These are phyloP conservation scores for Suillus subaureus DNA, from an alignment of 768 basidiomycete genomes.

Conservation along the genomic window DNA sequence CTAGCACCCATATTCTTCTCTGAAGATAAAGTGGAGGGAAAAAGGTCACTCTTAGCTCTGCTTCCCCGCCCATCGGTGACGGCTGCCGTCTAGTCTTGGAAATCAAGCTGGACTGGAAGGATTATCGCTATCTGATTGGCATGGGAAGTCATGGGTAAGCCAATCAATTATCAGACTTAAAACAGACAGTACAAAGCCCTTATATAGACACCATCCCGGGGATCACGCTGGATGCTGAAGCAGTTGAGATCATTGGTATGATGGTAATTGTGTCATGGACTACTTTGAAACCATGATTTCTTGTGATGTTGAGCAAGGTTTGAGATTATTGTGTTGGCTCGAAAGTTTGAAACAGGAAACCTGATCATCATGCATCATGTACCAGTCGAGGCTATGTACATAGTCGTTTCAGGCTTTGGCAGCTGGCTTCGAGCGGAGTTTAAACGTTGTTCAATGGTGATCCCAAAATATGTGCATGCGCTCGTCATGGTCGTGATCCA, in stretches of 20 bases:
- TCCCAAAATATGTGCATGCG: no score
- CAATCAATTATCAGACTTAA: neutral
- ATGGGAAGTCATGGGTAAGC: neutral
- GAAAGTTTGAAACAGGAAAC: neutral
- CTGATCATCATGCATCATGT: no score
- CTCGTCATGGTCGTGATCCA: no score
- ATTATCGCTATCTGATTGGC: neutral
- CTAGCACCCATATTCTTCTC: conserved; percentile 71
- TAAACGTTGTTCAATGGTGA: no score
- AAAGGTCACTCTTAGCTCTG: conserved; percentile 56
- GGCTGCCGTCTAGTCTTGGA: neutral
- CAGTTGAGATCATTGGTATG: neutral
- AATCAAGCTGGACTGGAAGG: neutral
- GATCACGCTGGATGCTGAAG: no score
- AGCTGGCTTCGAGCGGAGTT: no score
- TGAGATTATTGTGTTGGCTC: neutral
- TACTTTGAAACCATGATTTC: neutral
- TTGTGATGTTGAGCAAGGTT: neutral
- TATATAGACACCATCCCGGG: neutral
- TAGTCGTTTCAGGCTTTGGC: no score
- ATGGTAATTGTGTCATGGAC: neutral
- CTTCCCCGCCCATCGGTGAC: conserved; percentile 20
- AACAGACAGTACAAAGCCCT: neutral
- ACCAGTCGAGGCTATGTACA: no score
- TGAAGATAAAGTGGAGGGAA: conserved; percentile 69